These are phyloP conservation scores for Saccharomycopsis fermentans DNA, from an alignment of 805 yeast species.

Conservation along the genomic window DNA sequence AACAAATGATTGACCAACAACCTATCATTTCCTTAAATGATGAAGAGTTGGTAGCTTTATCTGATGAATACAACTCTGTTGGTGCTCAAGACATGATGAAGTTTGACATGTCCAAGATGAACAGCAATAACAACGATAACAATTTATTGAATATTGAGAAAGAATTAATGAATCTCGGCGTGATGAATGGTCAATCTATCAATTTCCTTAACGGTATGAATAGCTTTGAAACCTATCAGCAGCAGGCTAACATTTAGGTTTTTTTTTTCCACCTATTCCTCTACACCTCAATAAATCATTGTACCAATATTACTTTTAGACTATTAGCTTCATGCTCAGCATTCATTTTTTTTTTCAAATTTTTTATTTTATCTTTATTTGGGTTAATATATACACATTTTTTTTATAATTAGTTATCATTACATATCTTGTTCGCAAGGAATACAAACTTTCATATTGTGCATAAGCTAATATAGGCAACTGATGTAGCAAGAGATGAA, in stretches of 20 bases:
- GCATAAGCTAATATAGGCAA: background rate
- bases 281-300: background rate
- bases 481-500: too few species aligned
- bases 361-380: background rate
- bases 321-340: background rate
- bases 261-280: background rate
- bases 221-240: background rate
- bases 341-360: background rate
- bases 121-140: background rate
- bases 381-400: background rate
- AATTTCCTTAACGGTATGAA: background rate
- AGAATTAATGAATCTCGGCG: background rate
- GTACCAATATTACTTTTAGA: background rate
- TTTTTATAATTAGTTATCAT: background rate
- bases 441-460: background rate
- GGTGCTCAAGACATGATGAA: background rate
- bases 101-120: background rate
- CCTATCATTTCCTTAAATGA: conserved; percentile 9
- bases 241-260: background rate
- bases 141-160: background rate
- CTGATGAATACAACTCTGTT: conserved; percentile 13
- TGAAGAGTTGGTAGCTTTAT: conserved; percentile 17
- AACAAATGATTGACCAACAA: conserved; percentile 8
- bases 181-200: background rate
- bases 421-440: background rate